These are phyloP conservation scores for Lumnitzera littorea DNA, from an alignment of 345 rosid species.

Conservation along the genomic window DNA sequence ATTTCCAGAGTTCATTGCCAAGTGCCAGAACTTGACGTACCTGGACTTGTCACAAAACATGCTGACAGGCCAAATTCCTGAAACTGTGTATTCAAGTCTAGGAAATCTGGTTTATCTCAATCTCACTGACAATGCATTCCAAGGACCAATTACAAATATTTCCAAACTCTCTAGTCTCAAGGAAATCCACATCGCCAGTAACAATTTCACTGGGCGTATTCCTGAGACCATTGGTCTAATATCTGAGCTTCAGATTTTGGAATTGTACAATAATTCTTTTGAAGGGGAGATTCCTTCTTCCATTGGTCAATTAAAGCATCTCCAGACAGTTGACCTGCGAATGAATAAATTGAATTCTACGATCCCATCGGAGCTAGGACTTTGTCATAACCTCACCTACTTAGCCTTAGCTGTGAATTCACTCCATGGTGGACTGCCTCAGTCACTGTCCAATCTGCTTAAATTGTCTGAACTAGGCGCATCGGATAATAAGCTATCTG, in stretches of 20 bases:
- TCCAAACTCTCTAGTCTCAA: constrained; percentile 46
- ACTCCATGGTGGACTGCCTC: constrained; percentile 44
- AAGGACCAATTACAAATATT: constrained; percentile 36
- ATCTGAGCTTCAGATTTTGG: constrained; percentile 31
- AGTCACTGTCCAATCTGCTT: constrained; percentile 39
- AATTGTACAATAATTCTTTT: constrained; percentile 35
- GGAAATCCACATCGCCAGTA: constrained; percentile 23
- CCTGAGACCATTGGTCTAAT: constrained; percentile 33
- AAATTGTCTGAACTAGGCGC: constrained; percentile 26
- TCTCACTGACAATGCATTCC: constrained; percentile 29
- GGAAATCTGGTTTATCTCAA: constrained; percentile 34
- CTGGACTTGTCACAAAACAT: constrained; percentile 45
- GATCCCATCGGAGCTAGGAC: constrained; percentile 49
- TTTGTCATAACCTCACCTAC: constrained; percentile 41
- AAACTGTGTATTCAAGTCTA: constrained; percentile 28
- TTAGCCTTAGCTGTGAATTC: constrained; percentile 45
- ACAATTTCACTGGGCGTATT: constrained; percentile 34
- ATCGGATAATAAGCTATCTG: constrained; percentile 30
- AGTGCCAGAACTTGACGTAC: constrained; percentile 36
- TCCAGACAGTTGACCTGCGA: constrained; percentile 29
- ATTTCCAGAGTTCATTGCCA: constrained; percentile 42
- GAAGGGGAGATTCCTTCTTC: constrained; percentile 45
- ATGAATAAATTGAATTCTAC: constrained; percentile 36
- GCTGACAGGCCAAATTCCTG: constrained; percentile 42
- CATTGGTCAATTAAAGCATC: constrained; percentile 40